Conservation (phyloP, 192 early-diverging fungal genomes). For the Geosiphon pyriformis region DNA sequence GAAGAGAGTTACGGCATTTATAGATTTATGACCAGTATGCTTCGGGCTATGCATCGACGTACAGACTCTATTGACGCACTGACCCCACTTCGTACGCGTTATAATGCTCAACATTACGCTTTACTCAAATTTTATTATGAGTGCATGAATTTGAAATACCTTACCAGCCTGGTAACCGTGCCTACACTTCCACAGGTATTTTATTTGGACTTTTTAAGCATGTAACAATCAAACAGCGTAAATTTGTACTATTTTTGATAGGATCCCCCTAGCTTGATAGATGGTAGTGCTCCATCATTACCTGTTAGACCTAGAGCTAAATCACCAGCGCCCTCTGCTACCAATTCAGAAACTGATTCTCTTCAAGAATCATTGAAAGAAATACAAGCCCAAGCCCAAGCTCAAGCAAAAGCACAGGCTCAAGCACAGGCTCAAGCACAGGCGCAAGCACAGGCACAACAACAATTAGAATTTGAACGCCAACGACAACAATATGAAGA, state of each 20-base stretch:
- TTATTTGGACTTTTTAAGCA: not conserved
- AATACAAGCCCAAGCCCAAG: conserved; percentile 52
- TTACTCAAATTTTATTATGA: conserved; percentile 90
- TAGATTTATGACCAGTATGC: conserved; percentile 92
- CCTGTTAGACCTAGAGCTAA: conserved; percentile 44
- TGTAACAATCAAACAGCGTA: not conserved
- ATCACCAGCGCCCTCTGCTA: conserved; percentile 39
- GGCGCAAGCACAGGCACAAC: conserved; percentile 46
- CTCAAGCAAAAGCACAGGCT: conserved; percentile 53
- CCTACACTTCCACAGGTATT: conserved; percentile 66
- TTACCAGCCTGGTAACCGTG: conserved; percentile 89
- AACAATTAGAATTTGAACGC: conserved; percentile 60
- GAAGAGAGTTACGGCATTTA: conserved; percentile 95
- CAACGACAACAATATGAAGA: conserved; percentile 54
- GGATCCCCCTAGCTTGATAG: conserved; percentile 81
- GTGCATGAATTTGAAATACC: conserved; percentile 80
- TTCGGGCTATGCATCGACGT: conserved; percentile 92
- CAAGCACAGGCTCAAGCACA: conserved; percentile 28
- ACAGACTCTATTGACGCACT: conserved; percentile 80
- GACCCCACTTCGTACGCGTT: conserved; percentile 79
- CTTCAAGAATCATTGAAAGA: conserved; percentile 61
- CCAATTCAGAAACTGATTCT: conserved; percentile 43
- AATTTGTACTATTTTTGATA: conserved; percentile 5
- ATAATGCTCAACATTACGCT: conserved; percentile 79
- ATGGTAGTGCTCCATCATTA: conserved; percentile 55